These are phyloP conservation scores for Pseudocercospora ulei DNA, from an alignment of 2,329 filamentous ascomycete species.

Conservation along the genomic window DNA sequence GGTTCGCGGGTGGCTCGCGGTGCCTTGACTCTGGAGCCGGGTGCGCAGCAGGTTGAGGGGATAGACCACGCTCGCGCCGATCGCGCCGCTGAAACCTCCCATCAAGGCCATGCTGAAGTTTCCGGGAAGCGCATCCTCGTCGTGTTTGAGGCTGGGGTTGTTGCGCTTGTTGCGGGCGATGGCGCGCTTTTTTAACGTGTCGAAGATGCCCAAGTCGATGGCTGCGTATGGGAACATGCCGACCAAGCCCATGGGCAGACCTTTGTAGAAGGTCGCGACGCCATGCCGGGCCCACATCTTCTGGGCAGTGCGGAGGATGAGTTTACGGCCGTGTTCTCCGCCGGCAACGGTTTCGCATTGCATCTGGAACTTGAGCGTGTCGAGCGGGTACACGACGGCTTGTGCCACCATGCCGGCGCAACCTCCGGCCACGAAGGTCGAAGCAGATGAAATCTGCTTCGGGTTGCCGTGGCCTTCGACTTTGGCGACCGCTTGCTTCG, in stretches of 20 bases:
- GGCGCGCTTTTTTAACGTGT: constrained; percentile 73
- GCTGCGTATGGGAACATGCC: constrained; percentile 98
- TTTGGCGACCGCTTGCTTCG: constrained; percentile 74
- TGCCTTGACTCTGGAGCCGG: constrained; percentile 78
- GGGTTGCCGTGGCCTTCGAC: constrained; percentile 82
- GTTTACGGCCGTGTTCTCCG: constrained; percentile 68
- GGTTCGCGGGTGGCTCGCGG: constrained; percentile 67
- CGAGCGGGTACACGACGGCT: constrained; percentile 87
- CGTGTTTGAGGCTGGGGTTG: constrained; percentile 52
- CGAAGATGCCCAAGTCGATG: constrained; percentile 92
- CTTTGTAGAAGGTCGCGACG: constrained; percentile 71
- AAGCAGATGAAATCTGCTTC: constrained; percentile 65
- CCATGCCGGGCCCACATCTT: constrained; percentile 79
- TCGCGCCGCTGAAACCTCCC: constrained; percentile 80
- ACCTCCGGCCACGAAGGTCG: constrained; percentile 84
- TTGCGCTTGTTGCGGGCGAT: constrained; percentile 55
- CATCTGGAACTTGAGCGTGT: constrained; percentile 74
- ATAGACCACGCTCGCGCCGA: constrained; percentile 89
- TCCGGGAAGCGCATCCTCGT: constrained; percentile 65
- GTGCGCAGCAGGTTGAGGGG: constrained; percentile 89
- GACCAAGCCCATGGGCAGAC: constrained; percentile 82
- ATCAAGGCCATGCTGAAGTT: constrained; percentile 81
- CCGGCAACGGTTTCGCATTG: constrained; percentile 89
- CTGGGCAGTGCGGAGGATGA: constrained; percentile 70
- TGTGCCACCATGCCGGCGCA: constrained; percentile 90